Percentiles rank a stretch among this genome's conserved stretches.
Conservation (phyloP, 169 alveolate species). For the Plasmodium berghei region DNA sequence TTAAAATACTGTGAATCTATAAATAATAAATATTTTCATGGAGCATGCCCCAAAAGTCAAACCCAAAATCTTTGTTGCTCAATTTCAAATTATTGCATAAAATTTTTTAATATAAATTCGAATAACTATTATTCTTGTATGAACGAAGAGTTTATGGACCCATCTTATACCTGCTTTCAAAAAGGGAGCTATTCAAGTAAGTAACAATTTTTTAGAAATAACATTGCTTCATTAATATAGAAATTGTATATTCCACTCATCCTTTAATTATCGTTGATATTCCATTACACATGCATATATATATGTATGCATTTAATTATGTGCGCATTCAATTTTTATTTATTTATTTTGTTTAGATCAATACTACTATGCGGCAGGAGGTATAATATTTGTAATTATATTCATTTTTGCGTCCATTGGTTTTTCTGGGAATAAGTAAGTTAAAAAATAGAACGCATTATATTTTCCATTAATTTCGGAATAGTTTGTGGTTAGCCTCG, state of each 20-base stretch:
- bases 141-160: constrained; percentile 8
- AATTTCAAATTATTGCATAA: constrained; percentile 47
- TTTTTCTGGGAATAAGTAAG: neutral
- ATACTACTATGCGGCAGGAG: neutral
- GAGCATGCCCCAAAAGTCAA: constrained; percentile 17
- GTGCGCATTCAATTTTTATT: neutral
- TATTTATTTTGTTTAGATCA: neutral
- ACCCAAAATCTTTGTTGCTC: constrained; percentile 27
- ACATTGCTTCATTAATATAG: neutral
- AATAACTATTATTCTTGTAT: constrained; percentile 5
- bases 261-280: too few relatives aligned
- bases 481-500: neutral
- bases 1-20: constrained; percentile 12
- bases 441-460: neutral
- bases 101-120: constrained; percentile 6
- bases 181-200: constrained; percentile 7
- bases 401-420: neutral
- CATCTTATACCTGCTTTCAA: constrained; percentile 6
- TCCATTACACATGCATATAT: neutral
- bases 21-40: neutral
- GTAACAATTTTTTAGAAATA: neutral
- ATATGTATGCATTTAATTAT: too few relatives aligned
- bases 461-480: neutral
- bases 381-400: neutral
- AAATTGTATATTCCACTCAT: too few relatives aligned